Evolutionary conservation across 495 filamentous ascomycete species (phyloP).

Genomic region (Tuber microsphaerosporum): DNA sequence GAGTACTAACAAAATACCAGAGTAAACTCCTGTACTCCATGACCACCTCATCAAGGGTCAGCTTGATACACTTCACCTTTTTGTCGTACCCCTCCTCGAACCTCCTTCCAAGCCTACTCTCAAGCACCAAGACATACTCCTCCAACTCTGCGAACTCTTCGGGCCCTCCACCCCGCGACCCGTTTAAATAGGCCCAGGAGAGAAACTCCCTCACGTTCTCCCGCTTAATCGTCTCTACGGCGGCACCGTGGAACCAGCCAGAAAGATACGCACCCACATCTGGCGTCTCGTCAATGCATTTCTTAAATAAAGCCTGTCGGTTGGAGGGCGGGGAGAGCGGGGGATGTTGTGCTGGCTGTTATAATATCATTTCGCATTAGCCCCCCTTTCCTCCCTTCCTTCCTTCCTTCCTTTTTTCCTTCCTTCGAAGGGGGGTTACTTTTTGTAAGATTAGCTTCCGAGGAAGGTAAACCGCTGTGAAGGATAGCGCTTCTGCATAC

Average conservation of each 20-base stretch:
- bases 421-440: slow-evolving; percentile 2
- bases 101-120: slow-evolving; percentile 47
- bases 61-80: slow-evolving; percentile 50
- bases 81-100: slow-evolving; percentile 50
- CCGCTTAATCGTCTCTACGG: slow-evolving; percentile 52
- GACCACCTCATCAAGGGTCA: slow-evolving; percentile 59
- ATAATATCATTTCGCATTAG: not conserved
- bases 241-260: slow-evolving; percentile 60
- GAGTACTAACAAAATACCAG: slow-evolving; percentile 50
- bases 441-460: slow-evolving; percentile 20
- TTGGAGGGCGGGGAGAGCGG: slow-evolving; percentile 44
- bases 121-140: slow-evolving; percentile 49
- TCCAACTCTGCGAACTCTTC: slow-evolving; percentile 55
- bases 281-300: slow-evolving; percentile 51
- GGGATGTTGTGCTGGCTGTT: slow-evolving; percentile 49
- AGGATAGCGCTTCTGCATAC: slow-evolving; percentile 50
- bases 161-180: slow-evolving; percentile 7
- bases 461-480: slow-evolving; percentile 51
- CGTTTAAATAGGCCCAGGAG: slow-evolving; percentile 58
- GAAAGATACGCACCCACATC: slow-evolving; percentile 53
- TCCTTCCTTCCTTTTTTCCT: not conserved
- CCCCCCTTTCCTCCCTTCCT: too few relatives aligned
- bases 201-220: slow-evolving; percentile 62
- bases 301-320: slow-evolving; percentile 50
- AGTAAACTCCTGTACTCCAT: slow-evolving; percentile 55